Base-by-base conservation (phyloP, 306 rosid species). In the Macrotyloma uniflorum region DNA sequence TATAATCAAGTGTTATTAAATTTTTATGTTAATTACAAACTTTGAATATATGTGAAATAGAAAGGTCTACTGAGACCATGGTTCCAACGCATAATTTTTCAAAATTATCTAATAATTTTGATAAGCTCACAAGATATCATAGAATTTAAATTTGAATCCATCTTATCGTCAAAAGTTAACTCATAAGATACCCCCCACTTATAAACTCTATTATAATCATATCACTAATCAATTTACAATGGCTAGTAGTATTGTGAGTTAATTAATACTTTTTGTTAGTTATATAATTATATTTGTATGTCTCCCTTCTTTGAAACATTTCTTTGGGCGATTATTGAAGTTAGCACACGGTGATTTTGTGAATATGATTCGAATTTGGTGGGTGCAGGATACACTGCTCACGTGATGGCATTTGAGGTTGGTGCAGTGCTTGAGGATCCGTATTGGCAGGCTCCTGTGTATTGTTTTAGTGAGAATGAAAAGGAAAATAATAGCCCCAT, bases 371-470 rank as follows among this genome's bases (percentile, higher is more conserved):
- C 2, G 13, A 11, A 74, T 35, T 62, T 77, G 64, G 23, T 19
- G 77, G 43, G 62, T 81, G 78, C 83, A 92, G 97, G 98, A 67
- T 89, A 92, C 40, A 79, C 83, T 8, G 98, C 98, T 8, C 93
- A 95, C 69, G 98, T 95, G 79, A 95, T 95, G 96, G 89, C 97
- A 58, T 92, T 89, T 86, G 97, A 95, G 79, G 96, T 92, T 75
- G 98, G 96, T 24, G 93, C 96, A 8, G 93, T 83, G 70, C 96
- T 95, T 67, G 96, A 87, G 79, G 97, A 95, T 82, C 83, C 85
- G 0, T 68, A 87, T 23, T 92, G 98, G 98, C 98, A 95, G 74
- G 95, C 97, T 84, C 97, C 97, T 57, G 67, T 82, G 0, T 89
- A 89, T 82, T 95, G 98, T 78, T 95, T 92, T 85, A 77, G 67